Base-by-base conservation (phyloP, 164 flowering plant species). In the Berberis thunbergii region DNA sequence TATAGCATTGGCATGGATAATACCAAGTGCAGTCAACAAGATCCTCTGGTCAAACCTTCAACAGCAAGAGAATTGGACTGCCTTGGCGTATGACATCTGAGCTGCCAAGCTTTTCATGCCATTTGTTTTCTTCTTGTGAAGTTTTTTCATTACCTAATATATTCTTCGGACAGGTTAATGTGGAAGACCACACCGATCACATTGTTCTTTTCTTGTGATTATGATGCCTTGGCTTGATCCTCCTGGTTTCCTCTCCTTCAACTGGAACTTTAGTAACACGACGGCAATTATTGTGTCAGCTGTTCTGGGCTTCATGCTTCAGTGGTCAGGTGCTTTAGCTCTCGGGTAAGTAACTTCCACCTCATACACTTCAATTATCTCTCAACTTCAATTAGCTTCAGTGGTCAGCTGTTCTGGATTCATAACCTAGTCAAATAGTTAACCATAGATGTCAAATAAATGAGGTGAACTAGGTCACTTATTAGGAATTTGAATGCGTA, bases 311-410 rank as follows among this genome's bases (percentile, higher is more conserved):
- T 93, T 93, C 77, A 78, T 93, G 72, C 95, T 93, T 73, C 98
- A 93, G 74, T 93, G 98, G 97, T 93, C 98, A 40, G 98, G 97
- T 70, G 98, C 98, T 72, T 73, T 93, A 63, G 98, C 98, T 44
- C 95, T 93, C 45, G 97, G 97, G 98, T 93, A 76, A 75, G 91
- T 74, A 26, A 41, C 41, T 1, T 49, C 4, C 26, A 1, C 4
- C 43, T 43, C 6, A 26, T 26, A 26, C 26, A 26, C 26, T 26
- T 26, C 26, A 26, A 26, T 26, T 26, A 26, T 26, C 26, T 26
- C 26, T 26, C 26, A 26, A 26, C 26, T 26, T n/a, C n/a, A n/a
- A n/a, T n/a, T n/a, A n/a, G n/a, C n/a, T n/a, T n/a, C n/a, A n/a
- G n/a, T n/a, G n/a, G n/a, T n/a, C n/a, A n/a, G n/a, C n/a, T 26